Percentiles rank a stretch among this genome's conserved stretches.
Evolutionary conservation across 257 asterid species (phyloP).

Genomic region (Solanum infundibuliforme): DNA sequence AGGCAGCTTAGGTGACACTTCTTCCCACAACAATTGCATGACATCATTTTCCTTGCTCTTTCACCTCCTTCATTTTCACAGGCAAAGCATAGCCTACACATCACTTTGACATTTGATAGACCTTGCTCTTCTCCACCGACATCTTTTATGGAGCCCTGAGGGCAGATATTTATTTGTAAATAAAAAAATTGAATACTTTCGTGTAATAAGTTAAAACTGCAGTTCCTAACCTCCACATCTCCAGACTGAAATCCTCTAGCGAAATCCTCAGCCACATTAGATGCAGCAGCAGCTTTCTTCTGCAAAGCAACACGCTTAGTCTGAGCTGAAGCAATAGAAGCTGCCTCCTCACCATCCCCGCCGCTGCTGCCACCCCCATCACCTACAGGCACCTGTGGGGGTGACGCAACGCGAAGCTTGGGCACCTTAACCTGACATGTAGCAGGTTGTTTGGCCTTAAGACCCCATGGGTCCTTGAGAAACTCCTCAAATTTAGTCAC

Average conservation of each 20-base stretch:
- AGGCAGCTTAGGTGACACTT: slow-evolving; percentile 83
- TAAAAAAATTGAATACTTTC: background rate
- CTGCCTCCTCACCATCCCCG: slow-evolving; percentile 40
- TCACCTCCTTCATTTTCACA: slow-evolving; percentile 88
- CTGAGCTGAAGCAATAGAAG: slow-evolving; percentile 51
- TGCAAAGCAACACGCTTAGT: slow-evolving; percentile 74
- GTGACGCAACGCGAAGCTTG: slow-evolving; percentile 39
- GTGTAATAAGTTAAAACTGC: background rate
- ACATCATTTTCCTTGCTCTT: slow-evolving; percentile 75
- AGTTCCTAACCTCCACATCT: slow-evolving; percentile 42
- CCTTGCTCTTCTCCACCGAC: slow-evolving; percentile 58
- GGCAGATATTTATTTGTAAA: background rate
- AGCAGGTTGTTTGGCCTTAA: slow-evolving; percentile 52
- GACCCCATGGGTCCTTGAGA: slow-evolving; percentile 76
- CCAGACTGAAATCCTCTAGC: slow-evolving; percentile 84
- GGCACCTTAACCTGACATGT: slow-evolving; percentile 87
- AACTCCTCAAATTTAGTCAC: slow-evolving; percentile 66
- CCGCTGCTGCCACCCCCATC: background rate
- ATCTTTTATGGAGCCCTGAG: slow-evolving; percentile 45
- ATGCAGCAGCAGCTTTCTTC: slow-evolving; percentile 84
- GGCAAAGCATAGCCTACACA: slow-evolving; percentile 82
- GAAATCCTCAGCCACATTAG: slow-evolving; percentile 68
- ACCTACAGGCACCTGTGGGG: background rate
- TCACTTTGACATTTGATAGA: slow-evolving; percentile 53
- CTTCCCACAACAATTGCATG: slow-evolving; percentile 85